Base-by-base conservation (phyloP, 1,139 yeast species). In the Yamadazyma membranifaciens region DNA sequence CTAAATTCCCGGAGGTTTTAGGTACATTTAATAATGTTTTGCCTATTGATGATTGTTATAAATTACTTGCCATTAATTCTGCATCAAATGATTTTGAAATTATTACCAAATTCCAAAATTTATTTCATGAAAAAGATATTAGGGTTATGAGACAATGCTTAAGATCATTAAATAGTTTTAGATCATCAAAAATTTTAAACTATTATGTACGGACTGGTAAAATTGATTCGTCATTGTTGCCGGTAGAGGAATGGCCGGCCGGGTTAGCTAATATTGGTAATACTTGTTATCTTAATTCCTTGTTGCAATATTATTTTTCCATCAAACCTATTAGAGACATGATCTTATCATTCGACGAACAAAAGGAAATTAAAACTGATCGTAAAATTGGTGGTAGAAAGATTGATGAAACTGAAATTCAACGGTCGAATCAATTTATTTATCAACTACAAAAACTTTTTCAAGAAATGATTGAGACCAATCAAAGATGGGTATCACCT, bases 211-310 rank as follows among this genome's bases (percentile, higher is more conserved):
- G 64, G 31, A 70, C 78, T 0, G 94, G 94, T 0, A 65, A 71
- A 27, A 66, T 84, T 30, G 87, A 83, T 54, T 75, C 85, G 0
- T 65, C 73, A 9, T 63, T 80, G 15, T 61, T 85, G 24, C 84
- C 88, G 2, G 70, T 81, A 0, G 82, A 76, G 30, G 76, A 80
- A 39, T 81, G 89, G 80, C 98, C 98, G 0, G 87, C 89, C 5
- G 98, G 98, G 0, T 72, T 92, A 55, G 87, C 85, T 59, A 92
- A 92, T 56, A 89, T 89, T 50, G 98, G 98, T 27, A 92, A 92
- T 57, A 91, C 98, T 0, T 92, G 98, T 60, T 92, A 92, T 52
- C 71, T 92, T 56, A 92, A 92, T 57, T 89, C 97, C 0, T 69
- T 92, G 39, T 66, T 92, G 27, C 98, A 92, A 56, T 92, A 84